Evolutionary conservation across 768 basidiomycete species (phyloP), one percentile per base, ranked within the genome.

Genomic region (Rickenella mellea): DNA sequence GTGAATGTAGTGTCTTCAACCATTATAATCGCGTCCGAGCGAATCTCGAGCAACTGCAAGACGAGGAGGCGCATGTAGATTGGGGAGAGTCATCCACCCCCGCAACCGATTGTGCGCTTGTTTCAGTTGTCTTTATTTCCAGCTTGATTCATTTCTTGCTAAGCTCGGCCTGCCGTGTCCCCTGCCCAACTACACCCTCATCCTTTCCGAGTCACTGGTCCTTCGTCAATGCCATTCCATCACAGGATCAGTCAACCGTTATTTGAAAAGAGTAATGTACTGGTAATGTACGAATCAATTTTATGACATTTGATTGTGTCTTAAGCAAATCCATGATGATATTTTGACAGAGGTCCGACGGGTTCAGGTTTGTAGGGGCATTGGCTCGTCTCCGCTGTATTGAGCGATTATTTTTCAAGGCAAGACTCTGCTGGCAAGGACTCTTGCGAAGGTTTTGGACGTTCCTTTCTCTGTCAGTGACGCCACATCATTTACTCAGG

Each of bases 231-330:
- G 17, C 52, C 71, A 5, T 57, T 71, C 17, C 63, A 57, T 28
- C 52, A 66, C 38, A 71, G 63, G n/a, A 67, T 69, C 33, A 59
- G 64, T 6, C 52, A 64, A 11, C 74, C 82, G 17, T 55, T 78
- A 20, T 87, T 94, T 41, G 93, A 98, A 69, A 98, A 98, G 71
- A 92, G 88, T 52, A 98, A 98, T 56, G 88, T 97, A 3, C 65
- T 98, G 31, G 81, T 97, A 45, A 73, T 98, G 91, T 92, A 56
- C 51, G 74, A 62, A 27, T 33, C 27, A n/a, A 10, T 9, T 21
- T 30, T 36, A 58, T 56, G 35, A 61, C 60, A 27, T 32, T n/a
- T 42, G 12, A 10, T 42, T 30, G 25, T 17, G 6, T 40, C 15
- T 20, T 47, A 11, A 37, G 9, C 15, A 17, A 17, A 20, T 41